Percentiles rank a stretch among this genome's conserved stretches.
Conservation (phyloP, 305 asterid species). For the Fraxinus nigra region DNA sequence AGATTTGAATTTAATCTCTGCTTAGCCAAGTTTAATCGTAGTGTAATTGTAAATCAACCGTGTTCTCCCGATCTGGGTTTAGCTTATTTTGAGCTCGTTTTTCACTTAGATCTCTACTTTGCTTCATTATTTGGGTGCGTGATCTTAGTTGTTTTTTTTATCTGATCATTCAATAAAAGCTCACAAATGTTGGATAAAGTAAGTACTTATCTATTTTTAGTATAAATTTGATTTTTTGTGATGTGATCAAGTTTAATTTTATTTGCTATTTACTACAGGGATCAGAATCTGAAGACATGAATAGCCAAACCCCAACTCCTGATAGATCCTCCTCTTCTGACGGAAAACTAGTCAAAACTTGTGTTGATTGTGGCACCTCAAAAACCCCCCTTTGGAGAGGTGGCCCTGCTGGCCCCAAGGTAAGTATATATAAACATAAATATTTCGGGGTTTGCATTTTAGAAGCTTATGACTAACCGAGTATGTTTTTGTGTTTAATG, state of each 20-base stretch:
- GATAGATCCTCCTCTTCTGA: slow-evolving; percentile 54
- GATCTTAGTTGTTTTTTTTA: not conserved
- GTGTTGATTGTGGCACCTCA: slow-evolving; percentile 88
- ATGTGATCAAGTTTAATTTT: slow-evolving; percentile 8
- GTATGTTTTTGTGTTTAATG: not conserved
- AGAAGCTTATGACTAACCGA: not conserved
- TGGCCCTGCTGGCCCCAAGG: slow-evolving; percentile 97
- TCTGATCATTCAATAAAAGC: slow-evolving; percentile 9
- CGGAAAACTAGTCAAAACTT: slow-evolving; percentile 53
- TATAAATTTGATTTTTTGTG: slow-evolving; percentile 3
- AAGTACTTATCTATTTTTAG: slow-evolving; percentile 29
- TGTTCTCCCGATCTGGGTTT: not conserved
- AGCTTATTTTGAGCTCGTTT: not conserved
- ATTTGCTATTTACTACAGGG: slow-evolving; percentile 33
- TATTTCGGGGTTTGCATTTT: not conserved
- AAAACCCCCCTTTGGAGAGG: slow-evolving; percentile 97
- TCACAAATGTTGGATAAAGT: slow-evolving; percentile 44
- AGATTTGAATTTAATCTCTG: not conserved
- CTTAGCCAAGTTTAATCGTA: not conserved
- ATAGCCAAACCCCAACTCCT: slow-evolving; percentile 43
- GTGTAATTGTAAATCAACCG: not conserved
- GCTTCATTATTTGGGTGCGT: not conserved
- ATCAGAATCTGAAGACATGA: slow-evolving; percentile 68
- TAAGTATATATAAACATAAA: slow-evolving; percentile 24
- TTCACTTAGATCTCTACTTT: not conserved